A percentile compares a stretch with the other conserved stretches of the same genome.
phyloP scores from a whole-genome alignment of 2,329 filamentous ascomycete genomes.

The Exophiala sp. region DNA sequence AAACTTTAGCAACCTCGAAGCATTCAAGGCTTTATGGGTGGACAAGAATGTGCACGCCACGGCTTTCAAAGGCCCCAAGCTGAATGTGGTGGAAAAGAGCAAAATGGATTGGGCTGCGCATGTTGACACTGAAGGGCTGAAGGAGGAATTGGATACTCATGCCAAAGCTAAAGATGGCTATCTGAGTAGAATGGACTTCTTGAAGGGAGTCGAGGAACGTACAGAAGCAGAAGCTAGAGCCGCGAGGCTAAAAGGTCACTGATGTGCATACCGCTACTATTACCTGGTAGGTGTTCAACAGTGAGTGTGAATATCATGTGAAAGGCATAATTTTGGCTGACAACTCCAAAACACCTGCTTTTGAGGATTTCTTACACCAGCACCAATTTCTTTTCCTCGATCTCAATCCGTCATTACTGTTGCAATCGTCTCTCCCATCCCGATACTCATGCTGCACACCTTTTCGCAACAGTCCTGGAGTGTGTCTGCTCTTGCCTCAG shows the following conservation, averaged over 20 bases:
- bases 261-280: not conserved
- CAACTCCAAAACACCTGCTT: no score
- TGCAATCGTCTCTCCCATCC: not conserved
- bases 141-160: conserved; percentile 59
- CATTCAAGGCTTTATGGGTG: conserved; percentile 32
- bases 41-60: conserved; percentile 28
- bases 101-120: conserved; percentile 63
- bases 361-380: no score
- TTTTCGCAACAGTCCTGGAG: not conserved
- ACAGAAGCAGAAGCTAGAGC: conserved; percentile 55
- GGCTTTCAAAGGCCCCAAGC: conserved; percentile 51
- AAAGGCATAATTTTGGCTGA: no score
- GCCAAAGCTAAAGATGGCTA: conserved; percentile 62
- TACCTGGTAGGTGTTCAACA: not conserved
- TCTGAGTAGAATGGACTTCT: conserved; percentile 60
- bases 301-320: not conserved
- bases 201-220: conserved; percentile 55
- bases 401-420: not conserved
- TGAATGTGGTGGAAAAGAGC: conserved; percentile 65
- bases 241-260: conserved; percentile 44
- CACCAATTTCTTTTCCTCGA: not conserved
- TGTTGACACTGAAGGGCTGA: conserved; percentile 59
- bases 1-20: conserved; percentile 33
- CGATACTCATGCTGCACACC: not conserved
- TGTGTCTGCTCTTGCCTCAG: not conserved